phyloP scores from a whole-genome alignment of 2,329 filamentous ascomycete genomes.

The Pestalotiopsis fici region DNA sequence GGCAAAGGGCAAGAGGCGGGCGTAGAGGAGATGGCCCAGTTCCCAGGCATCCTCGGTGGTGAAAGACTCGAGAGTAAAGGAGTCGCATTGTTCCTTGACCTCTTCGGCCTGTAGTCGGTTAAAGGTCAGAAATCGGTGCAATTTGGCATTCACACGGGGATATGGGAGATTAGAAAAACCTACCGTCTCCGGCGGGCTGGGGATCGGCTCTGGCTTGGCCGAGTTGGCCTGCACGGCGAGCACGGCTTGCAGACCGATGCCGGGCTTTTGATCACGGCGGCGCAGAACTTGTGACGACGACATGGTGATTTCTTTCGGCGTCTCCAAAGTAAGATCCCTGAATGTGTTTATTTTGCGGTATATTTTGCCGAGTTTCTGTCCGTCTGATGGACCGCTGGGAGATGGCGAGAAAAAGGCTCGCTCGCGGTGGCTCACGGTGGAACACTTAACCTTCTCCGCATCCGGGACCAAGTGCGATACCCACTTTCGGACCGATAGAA shows the following conservation, averaged over 20 bases:
- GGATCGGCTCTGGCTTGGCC: slow-evolving; percentile 15
- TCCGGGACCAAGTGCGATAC: neutral
- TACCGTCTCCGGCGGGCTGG: slow-evolving; percentile 21
- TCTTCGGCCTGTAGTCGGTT: slow-evolving; percentile 24
- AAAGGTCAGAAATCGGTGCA: neutral
- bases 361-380: neutral
- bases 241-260: slow-evolving; percentile 21
- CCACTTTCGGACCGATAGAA: slow-evolving; percentile 4
- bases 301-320: slow-evolving; percentile 11
- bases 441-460: neutral
- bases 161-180: slow-evolving; percentile 10
- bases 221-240: slow-evolving; percentile 14
- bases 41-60: slow-evolving; percentile 65
- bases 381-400: neutral
- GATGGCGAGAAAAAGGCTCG: neutral
- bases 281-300: slow-evolving; percentile 15
- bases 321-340: neutral
- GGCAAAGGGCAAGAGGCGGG: slow-evolving; percentile 57
- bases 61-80: slow-evolving; percentile 53
- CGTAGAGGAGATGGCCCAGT: slow-evolving; percentile 65
- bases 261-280: slow-evolving; percentile 19
- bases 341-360: neutral
- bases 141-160: neutral
- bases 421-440: neutral
- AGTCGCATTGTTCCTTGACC: slow-evolving; percentile 38